phyloP scores from a whole-genome alignment of 202 grass and related monocot genomes.

The Zizania palustris region DNA sequence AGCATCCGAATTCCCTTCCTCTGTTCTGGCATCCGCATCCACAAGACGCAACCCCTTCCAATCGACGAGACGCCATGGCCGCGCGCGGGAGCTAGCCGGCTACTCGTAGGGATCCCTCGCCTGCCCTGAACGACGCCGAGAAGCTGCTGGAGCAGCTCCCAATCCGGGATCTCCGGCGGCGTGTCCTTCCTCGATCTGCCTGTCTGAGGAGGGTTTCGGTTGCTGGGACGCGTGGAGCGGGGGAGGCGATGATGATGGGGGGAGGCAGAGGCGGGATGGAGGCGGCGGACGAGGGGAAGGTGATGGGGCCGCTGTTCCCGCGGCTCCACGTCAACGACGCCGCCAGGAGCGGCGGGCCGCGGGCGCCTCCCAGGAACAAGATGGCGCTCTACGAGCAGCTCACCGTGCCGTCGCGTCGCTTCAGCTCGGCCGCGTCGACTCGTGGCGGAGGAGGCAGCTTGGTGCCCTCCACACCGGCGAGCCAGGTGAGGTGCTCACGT shows the following conservation, averaged over 20 bases:
- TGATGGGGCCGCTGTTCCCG: slow-evolving; percentile 81
- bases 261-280: slow-evolving; percentile 34
- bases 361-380: slow-evolving; percentile 84
- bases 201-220: background rate
- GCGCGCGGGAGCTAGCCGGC: too few species aligned
- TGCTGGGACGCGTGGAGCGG: too few species aligned
- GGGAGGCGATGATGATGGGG: slow-evolving; percentile 8
- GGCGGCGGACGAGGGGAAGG: slow-evolving; percentile 53
- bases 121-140: background rate
- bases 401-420: slow-evolving; percentile 69
- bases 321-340: slow-evolving; percentile 84
- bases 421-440: slow-evolving; percentile 28
- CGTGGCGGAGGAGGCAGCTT: slow-evolving; percentile 17
- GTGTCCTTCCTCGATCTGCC: too few species aligned
- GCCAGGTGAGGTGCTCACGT: slow-evolving; percentile 41
- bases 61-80: too few species aligned
- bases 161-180: too few species aligned
- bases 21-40: background rate
- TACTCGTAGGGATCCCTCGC: too few species aligned
- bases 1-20: background rate
- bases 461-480: slow-evolving; percentile 47
- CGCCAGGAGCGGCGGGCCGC: slow-evolving; percentile 53
- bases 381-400: slow-evolving; percentile 98
- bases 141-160: too few species aligned
- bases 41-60: background rate